phyloP scores from a whole-genome alignment of 1,284 basidiomycete genomes.

The Boletus sp. region DNA sequence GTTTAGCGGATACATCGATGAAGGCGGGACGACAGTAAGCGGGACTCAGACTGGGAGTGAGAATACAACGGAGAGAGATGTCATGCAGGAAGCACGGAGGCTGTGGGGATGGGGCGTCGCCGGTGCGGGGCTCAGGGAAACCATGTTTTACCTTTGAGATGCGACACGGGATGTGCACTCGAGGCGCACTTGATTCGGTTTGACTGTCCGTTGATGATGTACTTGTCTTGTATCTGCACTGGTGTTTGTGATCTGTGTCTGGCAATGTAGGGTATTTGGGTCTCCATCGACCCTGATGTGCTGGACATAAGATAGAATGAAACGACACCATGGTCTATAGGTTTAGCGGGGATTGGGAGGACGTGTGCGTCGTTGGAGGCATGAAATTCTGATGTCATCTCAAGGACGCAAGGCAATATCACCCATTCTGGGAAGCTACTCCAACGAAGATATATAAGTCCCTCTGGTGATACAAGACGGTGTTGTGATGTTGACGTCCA shows the following conservation, averaged over 20 bases:
- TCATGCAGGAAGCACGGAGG: background rate
- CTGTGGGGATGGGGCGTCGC: slow-evolving; percentile 3
- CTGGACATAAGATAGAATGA: too few relatives aligned
- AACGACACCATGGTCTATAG: too few relatives aligned
- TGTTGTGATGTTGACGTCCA: background rate
- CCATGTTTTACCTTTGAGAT: slow-evolving; percentile 6
- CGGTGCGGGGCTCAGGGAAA: background rate
- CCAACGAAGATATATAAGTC: too few relatives aligned
- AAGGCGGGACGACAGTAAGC: background rate
- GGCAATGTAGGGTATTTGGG: too few relatives aligned
- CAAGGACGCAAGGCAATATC: too few relatives aligned
- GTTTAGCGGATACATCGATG: background rate
- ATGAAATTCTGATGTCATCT: too few relatives aligned
- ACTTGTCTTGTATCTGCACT: background rate
- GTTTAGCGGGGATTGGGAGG: too few relatives aligned
- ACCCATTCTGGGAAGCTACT: too few relatives aligned
- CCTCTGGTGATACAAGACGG: background rate
- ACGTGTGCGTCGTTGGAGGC: too few relatives aligned
- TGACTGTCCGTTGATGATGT: background rate
- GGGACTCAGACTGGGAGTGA: background rate
- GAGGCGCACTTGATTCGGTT: too few relatives aligned
- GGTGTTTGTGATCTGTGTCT: background rate
- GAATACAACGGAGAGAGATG: background rate
- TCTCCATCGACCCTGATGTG: too few relatives aligned
- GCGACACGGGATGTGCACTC: background rate